Evolutionary conservation across 352 stramenopile species (phyloP).

Genomic region (Pythium dissotocum): DNA sequence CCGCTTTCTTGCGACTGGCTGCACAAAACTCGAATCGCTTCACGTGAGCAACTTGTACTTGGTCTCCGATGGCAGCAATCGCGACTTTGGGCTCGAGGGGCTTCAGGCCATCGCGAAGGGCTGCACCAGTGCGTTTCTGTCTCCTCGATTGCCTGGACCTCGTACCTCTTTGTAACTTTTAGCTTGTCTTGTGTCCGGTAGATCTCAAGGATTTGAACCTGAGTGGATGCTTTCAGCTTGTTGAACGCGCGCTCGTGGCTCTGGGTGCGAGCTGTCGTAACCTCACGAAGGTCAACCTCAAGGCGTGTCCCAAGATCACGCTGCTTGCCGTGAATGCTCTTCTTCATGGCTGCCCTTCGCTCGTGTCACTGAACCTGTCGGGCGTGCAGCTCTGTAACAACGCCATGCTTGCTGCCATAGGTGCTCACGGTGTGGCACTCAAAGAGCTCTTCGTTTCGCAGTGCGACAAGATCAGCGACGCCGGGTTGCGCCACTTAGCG

Average conservation of each 20-base stretch:
- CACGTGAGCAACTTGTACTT: slow-evolving; percentile 85
- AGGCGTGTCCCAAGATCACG: slow-evolving; percentile 83
- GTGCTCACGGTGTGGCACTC: slow-evolving; percentile 32
- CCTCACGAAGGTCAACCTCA: slow-evolving; percentile 74
- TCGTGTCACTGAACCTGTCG: slow-evolving; percentile 56
- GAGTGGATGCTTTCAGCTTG: slow-evolving; percentile 81
- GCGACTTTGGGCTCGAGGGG: slow-evolving; percentile 91
- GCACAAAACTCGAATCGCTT: slow-evolving; percentile 70
- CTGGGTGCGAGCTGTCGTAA: slow-evolving; percentile 57
- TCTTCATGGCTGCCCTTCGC: slow-evolving; percentile 46
- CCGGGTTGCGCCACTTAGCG: slow-evolving; percentile 51
- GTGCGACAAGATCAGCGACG: slow-evolving; percentile 65
- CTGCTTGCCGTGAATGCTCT: slow-evolving; percentile 62
- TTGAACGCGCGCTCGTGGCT: slow-evolving; percentile 74
- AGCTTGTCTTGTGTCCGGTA: slow-evolving; percentile 3
- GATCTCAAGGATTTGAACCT: slow-evolving; percentile 60
- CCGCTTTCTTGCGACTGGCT: slow-evolving; percentile 82
- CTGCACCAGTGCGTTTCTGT: slow-evolving; percentile 36
- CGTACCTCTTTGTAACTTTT: background rate
- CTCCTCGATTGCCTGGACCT: background rate
- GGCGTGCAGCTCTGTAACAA: slow-evolving; percentile 61
- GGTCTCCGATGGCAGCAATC: slow-evolving; percentile 91
- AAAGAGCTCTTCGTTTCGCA: slow-evolving; percentile 57
- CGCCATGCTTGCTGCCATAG: slow-evolving; percentile 55
- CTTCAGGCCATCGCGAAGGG: slow-evolving; percentile 81